Base-by-base conservation (phyloP, 1,284 basidiomycete species). In the Tilletia horrida region DNA sequence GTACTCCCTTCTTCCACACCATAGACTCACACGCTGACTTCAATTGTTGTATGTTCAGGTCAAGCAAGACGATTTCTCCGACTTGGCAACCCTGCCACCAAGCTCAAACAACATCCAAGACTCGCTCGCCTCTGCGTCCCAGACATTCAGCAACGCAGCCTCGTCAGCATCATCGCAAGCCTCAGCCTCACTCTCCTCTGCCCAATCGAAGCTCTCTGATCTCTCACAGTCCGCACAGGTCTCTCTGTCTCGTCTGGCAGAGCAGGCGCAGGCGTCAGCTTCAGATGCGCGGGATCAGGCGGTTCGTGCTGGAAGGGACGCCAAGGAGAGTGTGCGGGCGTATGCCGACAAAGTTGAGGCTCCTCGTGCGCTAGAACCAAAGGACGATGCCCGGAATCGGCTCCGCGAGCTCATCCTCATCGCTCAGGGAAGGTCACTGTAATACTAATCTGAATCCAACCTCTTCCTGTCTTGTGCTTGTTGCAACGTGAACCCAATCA, bases 21-120 rank as follows among this genome's bases (percentile, higher is more conserved):
- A 48, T 44, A 29, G 31, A 47, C 27, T 42, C 21, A n/a, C 44
- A n/a, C 23, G 23, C 14, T 42, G 31, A 45, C 57, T 40, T 13
- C 21, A 27, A n/a, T 18, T 61, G 29, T 13, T 31, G 16, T 67
- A 9, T 16, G 27, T 11, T 42, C 62, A 76, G 73, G 73, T 74
- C 67, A 74, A 76, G 70, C 75, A 77, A 73, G 75, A 77, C 68
- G 75, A 77, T 69, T 77, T 77, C 35, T 73, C 74, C 18, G 75
- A 77, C 50, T 66, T 77, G 14, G 75, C 72, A 23, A 70, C 75
- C 44, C 66, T 76, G 16, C 27, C 55, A 21, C 23, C 50, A 3
- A 25, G n/a, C 47, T 52, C 50, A 16, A 52, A 23, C 50, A 4
- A 7, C 50, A 8, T 13, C 23, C 21, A 52, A 21, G 27, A 14